A percentile compares a stretch with the other conserved stretches of the same genome.
phyloP scores from a whole-genome alignment of 129 eudicot genomes.

The Sambucus nigra region DNA sequence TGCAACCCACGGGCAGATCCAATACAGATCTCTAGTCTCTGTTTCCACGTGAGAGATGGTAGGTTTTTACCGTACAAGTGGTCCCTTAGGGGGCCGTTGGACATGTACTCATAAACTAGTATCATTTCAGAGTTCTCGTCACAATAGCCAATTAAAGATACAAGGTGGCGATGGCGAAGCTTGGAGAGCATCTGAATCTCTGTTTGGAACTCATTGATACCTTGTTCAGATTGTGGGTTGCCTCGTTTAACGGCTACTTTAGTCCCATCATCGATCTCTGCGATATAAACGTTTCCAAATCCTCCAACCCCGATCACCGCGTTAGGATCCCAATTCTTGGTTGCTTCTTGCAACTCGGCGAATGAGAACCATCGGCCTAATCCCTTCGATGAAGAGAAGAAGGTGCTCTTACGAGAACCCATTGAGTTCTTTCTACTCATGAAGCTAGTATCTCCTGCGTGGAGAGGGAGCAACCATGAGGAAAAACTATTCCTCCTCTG shows the following conservation, averaged over 20 bases:
- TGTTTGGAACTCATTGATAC: slow-evolving; percentile 84
- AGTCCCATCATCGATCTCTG: slow-evolving; percentile 52
- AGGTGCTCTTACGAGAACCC: slow-evolving; percentile 61
- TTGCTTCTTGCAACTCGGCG: slow-evolving; percentile 59
- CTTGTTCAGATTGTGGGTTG: slow-evolving; percentile 88
- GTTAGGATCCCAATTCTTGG: slow-evolving; percentile 60
- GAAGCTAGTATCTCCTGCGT: slow-evolving; percentile 61
- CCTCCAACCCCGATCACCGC: slow-evolving; percentile 86
- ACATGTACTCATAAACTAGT: slow-evolving; percentile 82
- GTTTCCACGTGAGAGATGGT: slow-evolving; percentile 63
- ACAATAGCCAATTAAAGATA: no score
- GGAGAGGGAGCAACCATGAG: slow-evolving; percentile 85
- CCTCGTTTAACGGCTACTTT: slow-evolving; percentile 87
- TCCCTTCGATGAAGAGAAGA: slow-evolving; percentile 60
- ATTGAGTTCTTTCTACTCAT: slow-evolving; percentile 45
- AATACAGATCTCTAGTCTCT: slow-evolving; percentile 75
- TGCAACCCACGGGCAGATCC: slow-evolving; percentile 96
- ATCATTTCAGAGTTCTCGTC: slow-evolving; percentile 88
- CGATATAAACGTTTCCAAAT: slow-evolving; percentile 80
- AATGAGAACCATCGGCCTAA: slow-evolving; percentile 65
- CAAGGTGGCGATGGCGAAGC: slow-evolving; percentile 93
- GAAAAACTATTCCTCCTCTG: slow-evolving; percentile 74
- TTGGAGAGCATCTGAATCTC: slow-evolving; percentile 89
- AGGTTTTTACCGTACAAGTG: slow-evolving; percentile 70
- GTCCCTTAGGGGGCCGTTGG: slow-evolving; percentile 81